phyloP scores from a whole-genome alignment of 805 yeast genomes.

The Yamadazyma ubonensis region DNA sequence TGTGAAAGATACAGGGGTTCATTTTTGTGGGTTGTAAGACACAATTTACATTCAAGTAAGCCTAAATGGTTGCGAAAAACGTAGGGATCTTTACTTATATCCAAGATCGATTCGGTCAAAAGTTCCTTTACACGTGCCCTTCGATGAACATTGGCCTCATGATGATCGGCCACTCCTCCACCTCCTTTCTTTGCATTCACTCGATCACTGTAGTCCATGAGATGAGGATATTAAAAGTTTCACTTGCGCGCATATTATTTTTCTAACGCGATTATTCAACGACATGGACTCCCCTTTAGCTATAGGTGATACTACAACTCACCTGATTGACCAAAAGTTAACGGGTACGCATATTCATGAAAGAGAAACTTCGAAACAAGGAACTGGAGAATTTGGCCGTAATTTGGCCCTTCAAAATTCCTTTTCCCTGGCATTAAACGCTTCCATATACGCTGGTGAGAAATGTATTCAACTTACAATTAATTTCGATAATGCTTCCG shows the following conservation, averaged over 20 bases:
- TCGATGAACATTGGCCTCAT: slow-evolving; percentile 67
- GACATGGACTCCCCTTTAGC: slow-evolving; percentile 43
- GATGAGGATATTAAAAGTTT: background rate
- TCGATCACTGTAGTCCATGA: slow-evolving; percentile 85
- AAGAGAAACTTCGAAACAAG: no score
- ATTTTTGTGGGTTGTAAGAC: slow-evolving; percentile 77
- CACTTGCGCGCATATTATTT: background rate
- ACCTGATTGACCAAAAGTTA: slow-evolving; percentile 35
- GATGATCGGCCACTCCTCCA: slow-evolving; percentile 81
- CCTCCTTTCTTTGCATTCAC: slow-evolving; percentile 90
- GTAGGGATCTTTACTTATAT: slow-evolving; percentile 72
- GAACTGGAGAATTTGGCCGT: no score
- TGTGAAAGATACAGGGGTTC: slow-evolving; percentile 84
- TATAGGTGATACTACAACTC: slow-evolving; percentile 42
- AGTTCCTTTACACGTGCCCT: slow-evolving; percentile 67
- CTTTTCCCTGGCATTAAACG: slow-evolving; percentile 18
- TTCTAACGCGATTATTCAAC: background rate
- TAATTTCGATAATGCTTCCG: slow-evolving; percentile 7
- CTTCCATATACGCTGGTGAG: slow-evolving; percentile 37
- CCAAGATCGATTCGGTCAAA: slow-evolving; percentile 48
- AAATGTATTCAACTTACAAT: slow-evolving; percentile 34
- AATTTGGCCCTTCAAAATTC: slow-evolving; percentile 12
- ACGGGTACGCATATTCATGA: slow-evolving; percentile 33
- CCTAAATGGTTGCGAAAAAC: slow-evolving; percentile 84
- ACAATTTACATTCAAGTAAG: slow-evolving; percentile 75